Conservation (phyloP, 352 stramenopile species). For the Phytophthora citricola region DNA sequence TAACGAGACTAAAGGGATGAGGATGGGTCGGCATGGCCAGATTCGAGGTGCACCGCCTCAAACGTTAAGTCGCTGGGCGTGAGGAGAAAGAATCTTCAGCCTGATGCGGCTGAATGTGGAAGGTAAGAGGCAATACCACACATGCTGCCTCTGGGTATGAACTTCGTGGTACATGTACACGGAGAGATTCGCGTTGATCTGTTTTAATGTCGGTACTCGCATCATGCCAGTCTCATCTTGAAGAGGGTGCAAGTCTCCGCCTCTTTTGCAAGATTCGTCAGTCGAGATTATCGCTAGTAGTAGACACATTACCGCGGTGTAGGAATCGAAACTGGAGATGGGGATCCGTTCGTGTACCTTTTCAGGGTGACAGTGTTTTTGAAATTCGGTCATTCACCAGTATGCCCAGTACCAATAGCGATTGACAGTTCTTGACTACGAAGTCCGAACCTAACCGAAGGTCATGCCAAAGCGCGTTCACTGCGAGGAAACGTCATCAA, state of each 20-base stretch:
- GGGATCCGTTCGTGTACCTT: background rate
- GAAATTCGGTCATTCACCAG: background rate
- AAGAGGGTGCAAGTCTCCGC: constrained; percentile 16
- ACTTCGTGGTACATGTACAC: no score
- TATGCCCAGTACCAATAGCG: background rate
- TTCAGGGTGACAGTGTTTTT: no score
- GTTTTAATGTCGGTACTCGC: no score
- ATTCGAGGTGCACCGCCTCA: constrained; percentile 18
- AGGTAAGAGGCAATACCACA: no score
- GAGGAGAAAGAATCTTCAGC: constrained; percentile 12
- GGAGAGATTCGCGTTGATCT: no score
- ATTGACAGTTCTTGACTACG: background rate
- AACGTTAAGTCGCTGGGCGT: constrained; percentile 6
- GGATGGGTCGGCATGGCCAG: constrained; percentile 15
- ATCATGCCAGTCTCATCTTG: constrained; percentile 3
- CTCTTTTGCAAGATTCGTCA: constrained; percentile 25
- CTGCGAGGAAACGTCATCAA: background rate
- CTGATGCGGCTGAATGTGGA: constrained; percentile 8
- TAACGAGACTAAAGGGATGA: constrained; percentile 1
- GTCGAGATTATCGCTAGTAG: background rate
- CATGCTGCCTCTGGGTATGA: no score
- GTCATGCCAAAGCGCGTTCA: no score
- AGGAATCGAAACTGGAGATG: constrained; percentile 15
- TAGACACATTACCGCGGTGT: constrained; percentile 1
- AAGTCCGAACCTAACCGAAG: no score